Percentiles rank a stretch among this genome's conserved stretches.
phyloP scores from a whole-genome alignment of 176 grass and related monocot species.

The Poa pratensis region DNA sequence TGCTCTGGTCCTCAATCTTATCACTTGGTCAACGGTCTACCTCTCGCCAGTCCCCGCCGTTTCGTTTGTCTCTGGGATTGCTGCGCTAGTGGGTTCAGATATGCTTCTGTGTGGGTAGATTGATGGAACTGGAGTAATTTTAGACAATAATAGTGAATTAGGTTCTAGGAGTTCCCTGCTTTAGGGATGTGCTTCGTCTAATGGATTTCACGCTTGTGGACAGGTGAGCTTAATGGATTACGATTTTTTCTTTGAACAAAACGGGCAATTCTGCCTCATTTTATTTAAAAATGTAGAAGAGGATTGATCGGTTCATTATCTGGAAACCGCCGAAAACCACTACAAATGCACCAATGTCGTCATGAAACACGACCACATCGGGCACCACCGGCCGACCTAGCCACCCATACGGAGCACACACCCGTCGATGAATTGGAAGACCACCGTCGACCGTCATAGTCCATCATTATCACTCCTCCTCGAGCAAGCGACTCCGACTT shows the following conservation, averaged over 20 bases:
- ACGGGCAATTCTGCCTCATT: too few species aligned
- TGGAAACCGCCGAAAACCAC: too few species aligned
- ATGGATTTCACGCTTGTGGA: neutral
- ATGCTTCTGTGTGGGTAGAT: constrained; percentile 12
- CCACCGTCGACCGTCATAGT: too few species aligned
- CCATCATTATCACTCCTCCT: too few species aligned
- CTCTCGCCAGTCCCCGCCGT: constrained; percentile 29
- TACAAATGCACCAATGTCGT: too few species aligned
- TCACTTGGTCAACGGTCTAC: neutral
- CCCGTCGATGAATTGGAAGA: too few species aligned
- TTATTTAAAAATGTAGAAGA: too few species aligned
- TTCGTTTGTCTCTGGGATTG: neutral
- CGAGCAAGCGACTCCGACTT: too few species aligned
- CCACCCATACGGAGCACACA: too few species aligned
- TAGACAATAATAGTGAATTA: constrained; percentile 22
- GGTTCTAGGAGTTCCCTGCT: constrained; percentile 36
- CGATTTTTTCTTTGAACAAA: neutral
- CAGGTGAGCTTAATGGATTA: neutral
- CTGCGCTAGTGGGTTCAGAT: neutral
- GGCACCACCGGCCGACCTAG: too few species aligned
- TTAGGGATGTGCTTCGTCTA: neutral
- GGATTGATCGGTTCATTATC: too few species aligned
- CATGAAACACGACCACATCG: too few species aligned
- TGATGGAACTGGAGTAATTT: constrained; percentile 30
- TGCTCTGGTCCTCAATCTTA: neutral